Conservation (phyloP, 768 basidiomycete genomes). For the Calvatia gigantea region DNA sequence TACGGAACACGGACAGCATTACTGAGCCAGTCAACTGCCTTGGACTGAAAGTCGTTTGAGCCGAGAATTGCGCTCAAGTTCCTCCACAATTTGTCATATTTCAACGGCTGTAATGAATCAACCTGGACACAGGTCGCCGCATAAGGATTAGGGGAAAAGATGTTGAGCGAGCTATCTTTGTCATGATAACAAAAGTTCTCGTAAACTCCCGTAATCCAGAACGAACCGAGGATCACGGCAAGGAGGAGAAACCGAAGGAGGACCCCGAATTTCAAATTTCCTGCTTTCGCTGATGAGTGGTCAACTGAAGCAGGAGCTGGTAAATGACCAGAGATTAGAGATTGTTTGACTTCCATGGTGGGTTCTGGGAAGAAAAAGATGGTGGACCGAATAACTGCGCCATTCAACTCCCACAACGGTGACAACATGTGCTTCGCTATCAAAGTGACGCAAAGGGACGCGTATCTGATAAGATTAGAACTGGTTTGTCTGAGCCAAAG, state of each 20-base stretch:
- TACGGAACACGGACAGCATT: conserved; percentile 46
- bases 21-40: conserved; percentile 43
- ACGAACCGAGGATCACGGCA: neutral
- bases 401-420: neutral
- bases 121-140: conserved; percentile 29
- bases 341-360: neutral
- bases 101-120: conserved; percentile 35
- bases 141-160: neutral
- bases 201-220: neutral
- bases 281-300: neutral
- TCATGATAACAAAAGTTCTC: neutral
- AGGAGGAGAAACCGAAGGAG: conserved; percentile 4
- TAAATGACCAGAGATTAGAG: neutral
- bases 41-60: conserved; percentile 33
- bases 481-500: too few species aligned
- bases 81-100: conserved; percentile 35
- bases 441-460: neutral
- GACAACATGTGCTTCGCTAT: neutral
- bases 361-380: neutral
- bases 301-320: neutral
- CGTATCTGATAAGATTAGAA: neutral
- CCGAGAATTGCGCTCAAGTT: conserved; percentile 27
- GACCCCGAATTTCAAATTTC: neutral
- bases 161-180: neutral
- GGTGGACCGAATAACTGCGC: neutral